Base-by-base conservation (phyloP, 1,284 basidiomycete species). In the Puccinia brachypodii region DNA sequence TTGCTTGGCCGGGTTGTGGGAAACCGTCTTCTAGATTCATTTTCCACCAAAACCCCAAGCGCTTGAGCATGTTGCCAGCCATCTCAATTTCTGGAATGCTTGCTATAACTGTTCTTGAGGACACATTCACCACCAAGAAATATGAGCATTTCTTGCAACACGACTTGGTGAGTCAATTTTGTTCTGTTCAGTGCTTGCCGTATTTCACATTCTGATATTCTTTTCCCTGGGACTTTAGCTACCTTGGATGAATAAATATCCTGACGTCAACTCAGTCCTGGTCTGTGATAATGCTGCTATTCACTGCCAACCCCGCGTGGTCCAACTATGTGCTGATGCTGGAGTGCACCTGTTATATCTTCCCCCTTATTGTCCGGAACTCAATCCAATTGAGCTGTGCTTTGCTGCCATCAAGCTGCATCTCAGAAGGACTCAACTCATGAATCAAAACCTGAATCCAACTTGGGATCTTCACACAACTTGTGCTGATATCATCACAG, bases 291-390 rank as follows among this genome's bases (percentile, higher is more conserved):
- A 66, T 38, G 33, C 33, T 2, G 22, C 2, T 40, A 62, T 62
- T 31, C 73, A 76, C 40, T 36, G 38, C 11, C 53, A 33, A 3
- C 16, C 2, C 8, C 44, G 9, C 6, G 58, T 76, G 1, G 13
- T 19, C 25, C 36, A 76, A 25, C 33, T 76, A 2, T 76, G 73
- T 28, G n/a, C 8, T 19, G 22, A 40, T 0, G 47, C 42, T 0
- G 50, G 53, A 11, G 28, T 76, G 19, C 14, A 31, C 33, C 73
- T 76, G 1, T 19, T 60, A 1, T 76, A 40, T n/a, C 28, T 76
- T 40, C 73, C 50, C 2, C 53, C 73, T 22, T 76, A 76, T 31
- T 62, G 33, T n/a, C 73, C 73, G 2, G 31, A 75, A n/a, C 19
- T 53, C 6, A 74, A 74, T 53, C 71, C 1, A 25, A 71, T 71